Conservation (phyloP, 2,329 filamentous ascomycete genomes). For the Pezicula neosporulosa region DNA sequence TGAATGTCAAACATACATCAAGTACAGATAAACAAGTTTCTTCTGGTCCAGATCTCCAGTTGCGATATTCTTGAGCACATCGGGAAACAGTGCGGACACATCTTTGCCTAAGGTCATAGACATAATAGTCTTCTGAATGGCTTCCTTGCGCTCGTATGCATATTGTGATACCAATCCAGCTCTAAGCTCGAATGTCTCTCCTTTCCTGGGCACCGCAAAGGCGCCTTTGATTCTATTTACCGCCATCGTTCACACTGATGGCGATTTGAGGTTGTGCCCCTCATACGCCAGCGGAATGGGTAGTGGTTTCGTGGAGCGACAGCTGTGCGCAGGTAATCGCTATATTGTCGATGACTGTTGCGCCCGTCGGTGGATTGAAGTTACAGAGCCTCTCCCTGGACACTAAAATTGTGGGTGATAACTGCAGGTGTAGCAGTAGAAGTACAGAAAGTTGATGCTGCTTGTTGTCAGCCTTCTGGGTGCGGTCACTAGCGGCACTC, state of each 20-base stretch:
- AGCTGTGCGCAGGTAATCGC: conserved; percentile 16
- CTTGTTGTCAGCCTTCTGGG: conserved; percentile 6
- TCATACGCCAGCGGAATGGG: conserved; percentile 27
- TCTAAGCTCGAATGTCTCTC: conserved; percentile 96
- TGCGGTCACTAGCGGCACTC: conserved; percentile 10
- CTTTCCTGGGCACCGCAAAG: conserved; percentile 89
- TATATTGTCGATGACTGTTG: conserved; percentile 4
- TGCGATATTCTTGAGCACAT: conserved; percentile 98
- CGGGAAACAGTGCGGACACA: conserved; percentile 93
- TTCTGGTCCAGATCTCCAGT: conserved; percentile 95
- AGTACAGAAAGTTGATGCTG: conserved; percentile 6
- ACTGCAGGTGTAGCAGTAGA: conserved; percentile 8
- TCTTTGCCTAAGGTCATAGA: conserved; percentile 99
- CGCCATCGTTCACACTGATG: conserved; percentile 62
- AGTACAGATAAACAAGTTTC: conserved; percentile 97
- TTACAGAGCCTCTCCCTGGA: background rate
- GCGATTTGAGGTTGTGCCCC: conserved; percentile 32
- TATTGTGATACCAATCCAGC: conserved; percentile 97
- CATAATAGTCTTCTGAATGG: conserved; percentile 99
- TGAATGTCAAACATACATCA: conserved; percentile 62
- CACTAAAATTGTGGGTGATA: background rate
- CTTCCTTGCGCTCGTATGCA: conserved; percentile 98
- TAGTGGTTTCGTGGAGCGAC: conserved; percentile 15
- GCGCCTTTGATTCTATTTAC: conserved; percentile 95
- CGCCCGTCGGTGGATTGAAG: conserved; percentile 4